Evolutionary conservation across 192 early-diverging fungal genomes (phyloP).

Genomic region (Coemansia asiatica): DNA sequence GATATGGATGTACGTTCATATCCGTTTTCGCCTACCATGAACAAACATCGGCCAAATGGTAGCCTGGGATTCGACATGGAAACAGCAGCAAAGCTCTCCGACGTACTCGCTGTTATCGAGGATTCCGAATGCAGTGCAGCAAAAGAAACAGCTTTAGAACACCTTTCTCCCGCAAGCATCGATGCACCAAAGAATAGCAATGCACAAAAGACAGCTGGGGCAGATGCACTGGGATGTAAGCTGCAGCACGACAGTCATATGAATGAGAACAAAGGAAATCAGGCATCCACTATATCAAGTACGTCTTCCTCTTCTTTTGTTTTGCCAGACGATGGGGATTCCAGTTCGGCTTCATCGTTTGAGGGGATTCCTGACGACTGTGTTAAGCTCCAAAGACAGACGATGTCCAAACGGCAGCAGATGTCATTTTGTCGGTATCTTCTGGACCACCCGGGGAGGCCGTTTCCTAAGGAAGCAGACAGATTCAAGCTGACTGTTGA

Average conservation of each 20-base stretch:
- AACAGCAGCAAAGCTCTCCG: neutral
- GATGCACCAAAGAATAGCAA: neutral
- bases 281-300: neutral
- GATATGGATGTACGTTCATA: neutral
- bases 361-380: neutral
- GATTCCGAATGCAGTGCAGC: too few species aligned
- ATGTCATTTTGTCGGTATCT: slow-evolving; percentile 21
- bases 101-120: neutral
- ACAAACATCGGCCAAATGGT: neutral
- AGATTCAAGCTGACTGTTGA: slow-evolving; percentile 10
- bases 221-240: neutral
- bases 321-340: neutral
- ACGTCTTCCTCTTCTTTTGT: neutral
- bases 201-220: neutral
- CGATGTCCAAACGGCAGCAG: slow-evolving; percentile 13
- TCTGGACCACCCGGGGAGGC: slow-evolving; percentile 26
- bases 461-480: slow-evolving; percentile 33
- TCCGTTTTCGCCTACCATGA: neutral
- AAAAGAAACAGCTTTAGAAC: too few species aligned
- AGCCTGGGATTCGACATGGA: slow-evolving; percentile 3
- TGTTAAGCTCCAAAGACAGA: slow-evolving; percentile 5
- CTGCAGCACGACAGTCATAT: neutral
- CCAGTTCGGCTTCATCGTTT: neutral
- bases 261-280: slow-evolving; percentile 4
- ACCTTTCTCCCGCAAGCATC: neutral